Percentiles rank a stretch among this genome's conserved stretches.
phyloP scores from a whole-genome alignment of 2,329 filamentous ascomycete genomes.

The Emergomyces orientalis region DNA sequence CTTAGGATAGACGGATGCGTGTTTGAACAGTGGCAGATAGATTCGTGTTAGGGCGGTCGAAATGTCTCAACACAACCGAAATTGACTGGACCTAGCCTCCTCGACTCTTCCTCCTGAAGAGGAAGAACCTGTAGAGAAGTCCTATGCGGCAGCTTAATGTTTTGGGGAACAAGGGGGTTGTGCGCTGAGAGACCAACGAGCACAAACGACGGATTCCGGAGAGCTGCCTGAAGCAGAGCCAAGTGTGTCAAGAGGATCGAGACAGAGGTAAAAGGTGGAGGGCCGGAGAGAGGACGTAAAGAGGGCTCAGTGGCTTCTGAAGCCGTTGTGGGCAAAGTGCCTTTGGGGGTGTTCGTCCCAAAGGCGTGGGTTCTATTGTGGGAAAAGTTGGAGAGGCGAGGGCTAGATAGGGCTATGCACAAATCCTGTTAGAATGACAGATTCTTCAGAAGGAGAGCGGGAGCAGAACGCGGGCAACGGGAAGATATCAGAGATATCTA shows the following conservation, averaged over 20 bases:
- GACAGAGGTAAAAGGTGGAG: slow-evolving; percentile 32
- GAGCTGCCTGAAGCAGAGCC: slow-evolving; percentile 32
- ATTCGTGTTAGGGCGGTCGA: slow-evolving; percentile 78
- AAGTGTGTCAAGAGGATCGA: slow-evolving; percentile 41
- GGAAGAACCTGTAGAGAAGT: slow-evolving; percentile 97
- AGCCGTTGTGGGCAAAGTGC: slow-evolving; percentile 32
- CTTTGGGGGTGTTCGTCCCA: slow-evolving; percentile 31
- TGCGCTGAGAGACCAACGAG: slow-evolving; percentile 30
- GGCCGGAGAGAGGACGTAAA: slow-evolving; percentile 8
- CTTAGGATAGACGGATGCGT: background rate
- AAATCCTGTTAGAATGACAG: background rate
- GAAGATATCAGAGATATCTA: background rate
- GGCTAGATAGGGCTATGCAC: background rate
- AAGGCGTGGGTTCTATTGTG: slow-evolving; percentile 23
- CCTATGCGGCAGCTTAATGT: slow-evolving; percentile 99
- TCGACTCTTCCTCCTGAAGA: slow-evolving; percentile 99
- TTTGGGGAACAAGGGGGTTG: slow-evolving; percentile 47
- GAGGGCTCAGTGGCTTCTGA: slow-evolving; percentile 22
- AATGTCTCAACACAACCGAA: slow-evolving; percentile 77
- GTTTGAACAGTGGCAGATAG: slow-evolving; percentile 18
- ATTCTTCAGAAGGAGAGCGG: background rate
- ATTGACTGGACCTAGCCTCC: slow-evolving; percentile 89
- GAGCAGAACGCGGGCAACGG: background rate
- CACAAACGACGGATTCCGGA: slow-evolving; percentile 28
- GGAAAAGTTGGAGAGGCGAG: background rate